Evolutionary conservation across 75 land plant genomes (phyloP), one percentile per base, ranked within the genome.

Genomic region (Gnetum montanum): DNA sequence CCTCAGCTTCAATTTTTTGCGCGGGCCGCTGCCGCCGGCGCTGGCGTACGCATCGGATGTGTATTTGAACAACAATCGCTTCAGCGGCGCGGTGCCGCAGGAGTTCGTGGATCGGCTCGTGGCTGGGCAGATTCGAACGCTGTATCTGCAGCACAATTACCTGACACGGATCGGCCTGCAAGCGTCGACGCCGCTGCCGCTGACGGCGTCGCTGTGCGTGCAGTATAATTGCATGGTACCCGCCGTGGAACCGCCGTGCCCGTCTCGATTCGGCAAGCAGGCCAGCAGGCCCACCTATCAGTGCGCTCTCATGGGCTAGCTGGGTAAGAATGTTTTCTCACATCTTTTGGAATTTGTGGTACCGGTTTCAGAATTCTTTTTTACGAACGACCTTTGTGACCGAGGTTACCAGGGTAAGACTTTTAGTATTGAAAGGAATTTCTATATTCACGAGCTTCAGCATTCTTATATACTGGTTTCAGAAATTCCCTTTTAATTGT

Each of bases 71-170:
- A 82, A 78, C 77, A 89, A 89, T 70, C 49, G 57, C 57, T 81
- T 88, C 46, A 67, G 56, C 0, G 94, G 94, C 2, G 46, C 72
- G 19, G 94, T 88, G n/a, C 94, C 94, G 29, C 60, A 37, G 18
- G 69, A 59, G 13, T 68, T 86, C 31, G 75, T 77, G 47, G 80
- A 73, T 45, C 63, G 71, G 46, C 41, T 88, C 66, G 46, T 78
- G 30, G 56, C 68, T 3, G 73, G 72, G 6, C 58, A 60, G 22
- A 76, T 88, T 8, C 74, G 72, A 68, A 61, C 62, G 2, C 69
- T 88, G n/a, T 88, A 78, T 45, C 59, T 88, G 37, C 94, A 88
- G 59, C 90, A 85, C 62, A 88, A 88, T 57, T 88, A 61, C 38
- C 62, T 86, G 43, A 78, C 76, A 3, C 67, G 66, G 44, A 65